These are phyloP conservation scores for Camillea tinctor DNA, from an alignment of 2,329 filamentous ascomycete species.

Conservation along the genomic window DNA sequence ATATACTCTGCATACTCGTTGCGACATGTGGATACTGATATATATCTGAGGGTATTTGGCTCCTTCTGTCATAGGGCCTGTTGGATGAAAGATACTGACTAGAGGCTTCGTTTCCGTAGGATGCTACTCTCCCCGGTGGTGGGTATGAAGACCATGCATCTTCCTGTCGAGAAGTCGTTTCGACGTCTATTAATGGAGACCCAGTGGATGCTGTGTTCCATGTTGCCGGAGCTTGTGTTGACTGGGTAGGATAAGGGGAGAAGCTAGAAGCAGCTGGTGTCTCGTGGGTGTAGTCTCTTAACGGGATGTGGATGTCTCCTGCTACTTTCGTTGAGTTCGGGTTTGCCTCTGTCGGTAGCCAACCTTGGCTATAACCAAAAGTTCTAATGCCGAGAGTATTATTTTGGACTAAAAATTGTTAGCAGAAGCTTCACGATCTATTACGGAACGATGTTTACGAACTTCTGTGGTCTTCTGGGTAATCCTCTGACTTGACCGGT, in stretches of 20 bases:
- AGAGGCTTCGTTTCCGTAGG: slow-evolving; percentile 45
- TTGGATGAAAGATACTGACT: slow-evolving; percentile 39
- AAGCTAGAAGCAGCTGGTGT: slow-evolving; percentile 51
- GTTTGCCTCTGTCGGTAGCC: slow-evolving; percentile 45
- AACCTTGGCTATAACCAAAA: slow-evolving; percentile 44
- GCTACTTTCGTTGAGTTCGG: slow-evolving; percentile 41
- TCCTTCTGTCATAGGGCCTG: slow-evolving; percentile 44
- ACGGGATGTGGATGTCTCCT: slow-evolving; percentile 43
- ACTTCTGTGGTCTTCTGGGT: slow-evolving; percentile 43
- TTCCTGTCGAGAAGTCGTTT: slow-evolving; percentile 40
- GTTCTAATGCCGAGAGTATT: slow-evolving; percentile 32
- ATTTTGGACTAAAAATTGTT: slow-evolving; percentile 28
- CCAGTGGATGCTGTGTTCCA: slow-evolving; percentile 37
- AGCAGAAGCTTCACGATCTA: slow-evolving; percentile 17
- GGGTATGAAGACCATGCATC: slow-evolving; percentile 46
- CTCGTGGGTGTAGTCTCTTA: slow-evolving; percentile 50
- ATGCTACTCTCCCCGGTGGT: slow-evolving; percentile 45
- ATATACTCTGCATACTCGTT: slow-evolving; percentile 27
- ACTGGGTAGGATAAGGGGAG: slow-evolving; percentile 47
- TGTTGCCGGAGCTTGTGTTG: slow-evolving; percentile 36
- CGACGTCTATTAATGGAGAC: slow-evolving; percentile 26
- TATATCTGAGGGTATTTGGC: slow-evolving; percentile 42
- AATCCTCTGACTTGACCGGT: slow-evolving; percentile 33
- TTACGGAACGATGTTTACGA: slow-evolving; percentile 27
- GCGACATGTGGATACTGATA: slow-evolving; percentile 38